These are phyloP conservation scores for Limnanthes douglasii DNA, from an alignment of 345 rosid genomes.

Conservation along the genomic window DNA sequence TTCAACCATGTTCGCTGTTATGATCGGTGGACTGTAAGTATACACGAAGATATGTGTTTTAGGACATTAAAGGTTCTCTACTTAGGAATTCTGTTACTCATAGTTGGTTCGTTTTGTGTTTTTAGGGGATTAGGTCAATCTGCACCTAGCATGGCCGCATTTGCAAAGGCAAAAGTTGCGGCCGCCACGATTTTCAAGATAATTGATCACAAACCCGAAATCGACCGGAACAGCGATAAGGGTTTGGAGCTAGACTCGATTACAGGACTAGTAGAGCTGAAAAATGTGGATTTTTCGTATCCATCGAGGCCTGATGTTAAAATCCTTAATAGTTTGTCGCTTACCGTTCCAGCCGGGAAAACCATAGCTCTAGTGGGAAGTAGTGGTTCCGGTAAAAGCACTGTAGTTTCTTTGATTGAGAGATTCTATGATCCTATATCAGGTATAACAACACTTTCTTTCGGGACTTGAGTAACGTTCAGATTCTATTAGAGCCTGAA, in stretches of 20 bases:
- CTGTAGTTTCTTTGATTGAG: constrained; percentile 88
- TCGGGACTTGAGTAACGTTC: too few relatives aligned
- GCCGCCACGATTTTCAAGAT: constrained; percentile 81
- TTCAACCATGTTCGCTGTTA: constrained; percentile 92
- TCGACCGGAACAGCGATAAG: constrained; percentile 47
- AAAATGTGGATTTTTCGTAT: constrained; percentile 68
- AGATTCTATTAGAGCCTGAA: constrained; percentile 9
- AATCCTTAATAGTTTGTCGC: constrained; percentile 58
- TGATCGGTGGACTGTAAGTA: constrained; percentile 95
- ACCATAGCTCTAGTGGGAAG: constrained; percentile 96
- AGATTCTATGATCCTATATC: constrained; percentile 85
- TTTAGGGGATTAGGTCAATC: constrained; percentile 81
- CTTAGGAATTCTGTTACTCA: not conserved
- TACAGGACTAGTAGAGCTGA: constrained; percentile 67
- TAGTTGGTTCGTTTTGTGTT: constrained; percentile 5
- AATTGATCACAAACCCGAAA: constrained; percentile 67
- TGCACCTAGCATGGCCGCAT: constrained; percentile 88
- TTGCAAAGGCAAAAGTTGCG: constrained; percentile 85
- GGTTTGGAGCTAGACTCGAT: constrained; percentile 59
- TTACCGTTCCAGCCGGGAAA: constrained; percentile 87
- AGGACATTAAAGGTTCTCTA: too few relatives aligned
- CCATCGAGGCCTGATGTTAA: constrained; percentile 80
- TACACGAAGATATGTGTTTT: too few relatives aligned
- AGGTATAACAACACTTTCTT: constrained; percentile 43
- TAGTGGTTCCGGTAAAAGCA: constrained; percentile 98